phyloP scores from a whole-genome alignment of 2,329 filamentous ascomycete genomes.

The Nannizzia gypsea region DNA sequence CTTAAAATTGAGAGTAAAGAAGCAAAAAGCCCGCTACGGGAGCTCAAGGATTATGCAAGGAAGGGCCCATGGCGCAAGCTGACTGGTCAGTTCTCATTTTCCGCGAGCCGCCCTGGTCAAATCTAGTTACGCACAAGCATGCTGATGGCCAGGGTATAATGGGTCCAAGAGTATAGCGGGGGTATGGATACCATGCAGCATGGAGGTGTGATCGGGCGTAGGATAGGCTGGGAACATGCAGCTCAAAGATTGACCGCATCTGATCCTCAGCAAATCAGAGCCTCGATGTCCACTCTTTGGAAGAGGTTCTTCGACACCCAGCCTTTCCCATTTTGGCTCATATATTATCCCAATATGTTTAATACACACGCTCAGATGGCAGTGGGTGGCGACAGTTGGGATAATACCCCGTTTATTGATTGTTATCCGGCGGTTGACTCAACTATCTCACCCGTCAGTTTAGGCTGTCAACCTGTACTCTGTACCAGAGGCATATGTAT shows the following conservation, averaged over 20 bases:
- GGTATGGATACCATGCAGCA: neutral
- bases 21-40: neutral
- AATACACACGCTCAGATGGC: neutral
- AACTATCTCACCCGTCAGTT: neutral
- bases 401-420: neutral
- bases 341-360: neutral
- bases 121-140: constrained; percentile 6
- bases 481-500: neutral
- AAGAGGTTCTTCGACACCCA: neutral
- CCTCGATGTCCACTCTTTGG: neutral
- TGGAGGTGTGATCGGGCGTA: neutral
- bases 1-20: neutral
- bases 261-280: neutral
- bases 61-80: neutral
- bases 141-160: neutral
- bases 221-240: constrained; percentile 5
- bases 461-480: neutral
- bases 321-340: neutral
- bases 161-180: neutral
- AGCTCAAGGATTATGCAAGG: constrained; percentile 2
- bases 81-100: constrained; percentile 10
- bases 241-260: neutral
- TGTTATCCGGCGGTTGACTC: neutral
- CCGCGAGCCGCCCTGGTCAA: constrained; percentile 9
- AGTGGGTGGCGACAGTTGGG: neutral